phyloP scores from a whole-genome alignment of 805 yeast genomes.

The Monosporozyma unispora region DNA sequence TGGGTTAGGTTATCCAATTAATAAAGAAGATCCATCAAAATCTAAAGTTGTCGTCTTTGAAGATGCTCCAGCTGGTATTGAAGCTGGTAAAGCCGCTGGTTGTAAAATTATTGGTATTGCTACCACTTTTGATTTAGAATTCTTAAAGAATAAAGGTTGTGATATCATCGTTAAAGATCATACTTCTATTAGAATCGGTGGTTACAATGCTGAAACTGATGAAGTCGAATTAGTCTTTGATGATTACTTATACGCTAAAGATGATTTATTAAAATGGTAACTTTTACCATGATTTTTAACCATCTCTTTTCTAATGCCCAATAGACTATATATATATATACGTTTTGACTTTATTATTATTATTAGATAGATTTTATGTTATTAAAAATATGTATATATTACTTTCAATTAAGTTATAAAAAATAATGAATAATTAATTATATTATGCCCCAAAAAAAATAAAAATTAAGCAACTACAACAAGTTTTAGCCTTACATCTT shows the following conservation, averaged over 20 bases:
- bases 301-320: too few species aligned
- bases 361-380: background rate
- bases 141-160: constrained; percentile 69
- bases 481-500: too few species aligned
- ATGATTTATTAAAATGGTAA: constrained; percentile 30
- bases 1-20: constrained; percentile 31
- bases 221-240: constrained; percentile 31
- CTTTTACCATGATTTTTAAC: too few species aligned
- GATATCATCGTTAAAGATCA: constrained; percentile 72
- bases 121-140: constrained; percentile 63
- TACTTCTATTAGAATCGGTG: constrained; percentile 48
- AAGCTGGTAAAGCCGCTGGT: constrained; percentile 77
- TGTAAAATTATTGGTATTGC: constrained; percentile 77
- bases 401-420: too few species aligned
- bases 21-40: constrained; percentile 29
- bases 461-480: too few species aligned
- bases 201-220: constrained; percentile 38
- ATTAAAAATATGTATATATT: too few species aligned
- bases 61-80: constrained; percentile 84
- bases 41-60: constrained; percentile 60
- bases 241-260: constrained; percentile 34
- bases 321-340: background rate
- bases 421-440: too few species aligned
- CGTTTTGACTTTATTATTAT: background rate
- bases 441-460: too few species aligned